Conservation (phyloP, 1,139 yeast genomes). For the Martiniozyma asiatica region DNA sequence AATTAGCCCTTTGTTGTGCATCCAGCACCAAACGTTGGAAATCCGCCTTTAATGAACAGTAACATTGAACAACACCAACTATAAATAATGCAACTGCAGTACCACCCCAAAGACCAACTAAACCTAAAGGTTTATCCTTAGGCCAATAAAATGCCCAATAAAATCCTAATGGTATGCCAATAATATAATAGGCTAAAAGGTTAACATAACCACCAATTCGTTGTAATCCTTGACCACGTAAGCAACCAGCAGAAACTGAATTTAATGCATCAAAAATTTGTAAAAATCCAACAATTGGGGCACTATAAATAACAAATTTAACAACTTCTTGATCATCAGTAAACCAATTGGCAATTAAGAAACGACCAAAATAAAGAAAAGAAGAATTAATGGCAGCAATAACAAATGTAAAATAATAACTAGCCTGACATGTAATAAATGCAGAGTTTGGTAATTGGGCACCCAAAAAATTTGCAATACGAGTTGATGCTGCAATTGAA, state of each 20-base stretch:
- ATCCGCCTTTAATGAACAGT: constrained; percentile 36
- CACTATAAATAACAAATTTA: constrained; percentile 27
- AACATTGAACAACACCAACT: constrained; percentile 41
- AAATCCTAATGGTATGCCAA: constrained; percentile 41
- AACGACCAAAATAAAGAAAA: constrained; percentile 29
- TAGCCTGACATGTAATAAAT: constrained; percentile 32
- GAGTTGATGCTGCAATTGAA: constrained; percentile 47
- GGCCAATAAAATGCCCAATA: constrained; percentile 37
- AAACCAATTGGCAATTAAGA: constrained; percentile 20
- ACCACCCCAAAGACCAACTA: constrained; percentile 46
- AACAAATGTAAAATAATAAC: constrained; percentile 31
- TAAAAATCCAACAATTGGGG: constrained; percentile 44
- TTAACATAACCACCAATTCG: constrained; percentile 48
- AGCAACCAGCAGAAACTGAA: constrained; percentile 49
- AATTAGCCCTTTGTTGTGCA: constrained; percentile 29
- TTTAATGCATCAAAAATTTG: constrained; percentile 47
- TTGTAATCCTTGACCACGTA: constrained; percentile 50
- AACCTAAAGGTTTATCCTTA: constrained; percentile 17
- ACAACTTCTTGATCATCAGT: constrained; percentile 29
- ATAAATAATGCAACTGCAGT: constrained; percentile 38
- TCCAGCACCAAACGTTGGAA: constrained; percentile 41
- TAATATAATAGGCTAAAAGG: constrained; percentile 36
- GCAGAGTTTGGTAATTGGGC: constrained; percentile 41
- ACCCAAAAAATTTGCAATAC: constrained; percentile 48
- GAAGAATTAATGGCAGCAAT: constrained; percentile 32